phyloP scores from a whole-genome alignment of 2,329 filamentous ascomycete species.

The Fusarium xylarioides region DNA sequence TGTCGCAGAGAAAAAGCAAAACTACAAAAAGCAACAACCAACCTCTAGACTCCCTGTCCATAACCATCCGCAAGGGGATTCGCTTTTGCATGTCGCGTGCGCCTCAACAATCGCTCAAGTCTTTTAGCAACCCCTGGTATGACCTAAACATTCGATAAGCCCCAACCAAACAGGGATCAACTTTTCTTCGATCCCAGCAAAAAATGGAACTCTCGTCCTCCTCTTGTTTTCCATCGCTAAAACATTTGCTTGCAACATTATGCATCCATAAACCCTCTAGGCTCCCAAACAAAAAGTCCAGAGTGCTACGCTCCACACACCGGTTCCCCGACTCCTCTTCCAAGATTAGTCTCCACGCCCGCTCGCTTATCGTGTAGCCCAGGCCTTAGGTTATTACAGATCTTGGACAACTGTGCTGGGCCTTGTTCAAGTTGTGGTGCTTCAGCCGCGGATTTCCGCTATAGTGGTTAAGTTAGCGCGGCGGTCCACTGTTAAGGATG shows the following conservation, averaged over 20 bases:
- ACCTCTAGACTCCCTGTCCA: not conserved
- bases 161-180: constrained; percentile 20
- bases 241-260: not conserved
- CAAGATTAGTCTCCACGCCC: not conserved
- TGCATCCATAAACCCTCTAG: not conserved
- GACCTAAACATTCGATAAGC: constrained; percentile 33
- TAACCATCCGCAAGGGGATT: constrained; percentile 6
- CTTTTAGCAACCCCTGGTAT: constrained; percentile 12
- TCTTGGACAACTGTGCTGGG: not conserved
- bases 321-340: not conserved
- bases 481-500: constrained; percentile 6
- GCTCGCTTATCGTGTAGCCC: constrained; percentile 30
- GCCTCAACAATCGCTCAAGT: constrained; percentile 11
- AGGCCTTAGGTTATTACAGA: constrained; percentile 2
- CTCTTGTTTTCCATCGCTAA: not conserved
- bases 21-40: constrained; percentile 4
- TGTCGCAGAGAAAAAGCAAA: constrained; percentile 6
- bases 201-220: not conserved
- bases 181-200: constrained; percentile 4
- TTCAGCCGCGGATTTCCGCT: constrained; percentile 15
- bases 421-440: not conserved
- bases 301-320: constrained; percentile 3
- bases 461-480: constrained; percentile 1
- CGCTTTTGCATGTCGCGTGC: constrained; percentile 27
- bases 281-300: not conserved